These are phyloP conservation scores for Sanguinoderma infundibulare DNA, from an alignment of 1,284 basidiomycete genomes.

Conservation along the genomic window DNA sequence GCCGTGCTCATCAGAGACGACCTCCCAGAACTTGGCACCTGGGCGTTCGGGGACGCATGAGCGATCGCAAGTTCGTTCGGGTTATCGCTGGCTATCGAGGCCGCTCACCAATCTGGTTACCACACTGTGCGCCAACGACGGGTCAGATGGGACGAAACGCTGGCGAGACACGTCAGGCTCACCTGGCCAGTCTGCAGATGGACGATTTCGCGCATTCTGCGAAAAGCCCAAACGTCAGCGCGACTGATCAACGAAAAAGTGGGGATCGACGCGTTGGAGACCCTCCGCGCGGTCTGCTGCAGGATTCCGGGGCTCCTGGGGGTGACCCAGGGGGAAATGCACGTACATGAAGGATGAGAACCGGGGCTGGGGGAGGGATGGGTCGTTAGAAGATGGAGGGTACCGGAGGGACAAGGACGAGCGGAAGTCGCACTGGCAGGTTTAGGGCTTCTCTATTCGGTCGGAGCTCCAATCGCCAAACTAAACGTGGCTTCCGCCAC, in stretches of 20 bases:
- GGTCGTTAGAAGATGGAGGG: conserved; percentile 34
- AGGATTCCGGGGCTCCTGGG: neutral
- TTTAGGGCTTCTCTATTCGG: conserved; percentile 32
- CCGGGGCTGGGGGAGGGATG: conserved; percentile 26
- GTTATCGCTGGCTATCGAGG: conserved; percentile 16
- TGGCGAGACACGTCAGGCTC: conserved; percentile 34
- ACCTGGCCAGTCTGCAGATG: conserved; percentile 97
- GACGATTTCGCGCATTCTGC: conserved; percentile 95
- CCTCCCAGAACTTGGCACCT: conserved; percentile 99
- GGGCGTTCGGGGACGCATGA: conserved; percentile 14
- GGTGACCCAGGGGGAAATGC: conserved; percentile 10
- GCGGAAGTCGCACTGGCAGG: conserved; percentile 32
- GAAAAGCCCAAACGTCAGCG: conserved; percentile 39
- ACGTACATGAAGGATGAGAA: conserved; percentile 35
- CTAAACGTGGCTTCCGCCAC: conserved; percentile 22
- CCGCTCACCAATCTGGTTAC: conserved; percentile 91
- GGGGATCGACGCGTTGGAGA: conserved; percentile 10
- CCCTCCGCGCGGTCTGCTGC: neutral
- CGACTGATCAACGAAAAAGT: conserved; percentile 22
- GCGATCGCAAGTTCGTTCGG: conserved; percentile 17
- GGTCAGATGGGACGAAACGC: conserved; percentile 26
- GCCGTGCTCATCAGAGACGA: conserved; percentile 97
- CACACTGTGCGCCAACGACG: conserved; percentile 62
- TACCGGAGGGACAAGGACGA: conserved; percentile 36
- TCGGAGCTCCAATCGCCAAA: conserved; percentile 30